Evolutionary conservation across 306 rosid genomes (phyloP).

Genomic region (Rubus idaeus): DNA sequence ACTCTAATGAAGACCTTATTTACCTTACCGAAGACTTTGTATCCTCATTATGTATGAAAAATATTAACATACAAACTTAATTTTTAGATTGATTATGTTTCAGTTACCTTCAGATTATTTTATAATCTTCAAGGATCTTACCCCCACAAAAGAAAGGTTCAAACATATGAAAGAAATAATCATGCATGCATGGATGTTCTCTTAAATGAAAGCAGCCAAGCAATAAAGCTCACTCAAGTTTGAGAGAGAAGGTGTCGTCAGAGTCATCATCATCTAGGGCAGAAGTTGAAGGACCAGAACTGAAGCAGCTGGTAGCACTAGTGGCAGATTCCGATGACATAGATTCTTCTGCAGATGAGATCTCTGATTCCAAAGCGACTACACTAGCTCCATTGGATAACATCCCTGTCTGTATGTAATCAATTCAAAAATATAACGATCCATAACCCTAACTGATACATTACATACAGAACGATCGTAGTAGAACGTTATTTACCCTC

Average conservation of each 20-base stretch:
- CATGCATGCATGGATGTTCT: background rate
- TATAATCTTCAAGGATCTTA: background rate
- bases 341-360: slow-evolving; percentile 17
- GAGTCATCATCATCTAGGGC: slow-evolving; percentile 33
- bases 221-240: slow-evolving; percentile 25
- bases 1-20: too few species aligned
- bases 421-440: background rate
- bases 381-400: slow-evolving; percentile 7
- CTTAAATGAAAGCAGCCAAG: background rate
- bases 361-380: slow-evolving; percentile 12
- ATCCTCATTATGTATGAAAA: too few species aligned
- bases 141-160: background rate
- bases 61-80: too few species aligned
- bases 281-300: slow-evolving; percentile 12
- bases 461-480: too few species aligned
- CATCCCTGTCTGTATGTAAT: slow-evolving; percentile 29
- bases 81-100: background rate
- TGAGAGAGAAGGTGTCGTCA: slow-evolving; percentile 35
- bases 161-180: background rate
- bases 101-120: background rate
- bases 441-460: too few species aligned
- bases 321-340: slow-evolving; percentile 37
- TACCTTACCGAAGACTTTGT: too few species aligned
- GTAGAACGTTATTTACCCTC: slow-evolving; percentile 15
- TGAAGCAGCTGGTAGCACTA: slow-evolving; percentile 31